These are phyloP conservation scores for Tuber brumale DNA, from an alignment of 495 filamentous ascomycete species.

Conservation along the genomic window DNA sequence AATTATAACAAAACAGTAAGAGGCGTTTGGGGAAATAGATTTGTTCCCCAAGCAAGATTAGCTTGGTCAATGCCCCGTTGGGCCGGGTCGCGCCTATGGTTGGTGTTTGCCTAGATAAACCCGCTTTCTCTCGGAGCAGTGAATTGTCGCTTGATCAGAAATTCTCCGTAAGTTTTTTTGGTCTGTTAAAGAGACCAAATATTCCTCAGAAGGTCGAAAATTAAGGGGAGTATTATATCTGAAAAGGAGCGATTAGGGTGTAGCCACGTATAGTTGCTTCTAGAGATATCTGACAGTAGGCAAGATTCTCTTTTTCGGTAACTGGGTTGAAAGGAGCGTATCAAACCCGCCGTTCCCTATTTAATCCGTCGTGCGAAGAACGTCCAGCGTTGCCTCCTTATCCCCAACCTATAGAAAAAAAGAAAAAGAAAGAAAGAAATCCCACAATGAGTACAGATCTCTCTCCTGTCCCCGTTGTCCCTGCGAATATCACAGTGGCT, in stretches of 20 bases:
- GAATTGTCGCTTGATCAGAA: slow-evolving; percentile 5
- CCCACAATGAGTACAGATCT: slow-evolving; percentile 27
- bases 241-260: slow-evolving; percentile 24
- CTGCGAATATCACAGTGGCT: slow-evolving; percentile 38
- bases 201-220: slow-evolving; percentile 5
- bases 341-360: slow-evolving; percentile 40
- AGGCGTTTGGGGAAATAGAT: not conserved
- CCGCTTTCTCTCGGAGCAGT: not conserved
- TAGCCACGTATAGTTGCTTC: slow-evolving; percentile 36
- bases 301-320: slow-evolving; percentile 25
- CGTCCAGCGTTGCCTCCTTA: slow-evolving; percentile 38
- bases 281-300: slow-evolving; percentile 15
- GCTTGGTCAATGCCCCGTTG: not conserved
- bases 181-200: slow-evolving; percentile 5
- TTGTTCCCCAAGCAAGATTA: not conserved
- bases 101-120: slow-evolving; percentile 3
- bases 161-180: not conserved
- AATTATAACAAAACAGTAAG: slow-evolving; percentile 2
- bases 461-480: slow-evolving; percentile 26
- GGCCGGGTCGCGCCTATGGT: not conserved
- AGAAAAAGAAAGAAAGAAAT: slow-evolving; percentile 14
- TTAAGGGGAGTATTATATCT: slow-evolving; percentile 7
- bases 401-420: slow-evolving; percentile 30
- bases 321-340: slow-evolving; percentile 36
- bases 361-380: slow-evolving; percentile 39